Evolutionary conservation across 23 red algal species (phyloP), one percentile per base, ranked within the genome.

Genomic region (Gracilaria gracilis): DNA sequence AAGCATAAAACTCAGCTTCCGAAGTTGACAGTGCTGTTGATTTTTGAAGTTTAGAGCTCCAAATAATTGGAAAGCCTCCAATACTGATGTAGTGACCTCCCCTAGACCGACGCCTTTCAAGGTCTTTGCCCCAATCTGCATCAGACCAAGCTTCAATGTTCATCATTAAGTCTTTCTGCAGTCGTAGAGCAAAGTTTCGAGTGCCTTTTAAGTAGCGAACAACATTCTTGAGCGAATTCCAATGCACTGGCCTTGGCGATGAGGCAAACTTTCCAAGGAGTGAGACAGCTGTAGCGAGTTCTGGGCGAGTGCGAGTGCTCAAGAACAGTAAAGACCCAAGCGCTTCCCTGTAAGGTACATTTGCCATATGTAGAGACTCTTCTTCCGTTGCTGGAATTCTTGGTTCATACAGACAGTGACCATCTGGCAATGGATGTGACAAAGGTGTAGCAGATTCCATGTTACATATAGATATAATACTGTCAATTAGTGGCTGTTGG

Each of bases 1-100:
- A 58, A 17, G 81, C 81, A 1, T 66, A 65, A 44, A 85, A 85
- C 31, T 85, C 81, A 13, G 57, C 51, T 69, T 85, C 81, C 25
- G 58, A 34, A 1, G 81, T 85, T 7, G 81, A 67, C 0, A 67
- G 34, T 9, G 11, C 61, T 13, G 20, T 57, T 11, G 62, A 29
- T 4, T 54, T 65, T 37, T 85, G 81, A 34, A 85, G 1, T 35
- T 1, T 85, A n/a, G 59, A 67, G 15, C 58, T 39, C 57, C 81
- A 85, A 16, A 85, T 1, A 65, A 85, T 11, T 46, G 42, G 42
- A 46, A 46, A 46, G 11, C 42, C 42, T 46, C 42, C 42, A 46
- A 46, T 46, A 11, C 42, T 46, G 42, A 46, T 46, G 42, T 46
- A 46, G 42, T 46, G 42, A 46, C 42, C 42, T 11, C 42, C 42